Evolutionary conservation across 2,329 filamentous ascomycete genomes (phyloP).

Genomic region (Beauveria scarabaeidicola): DNA sequence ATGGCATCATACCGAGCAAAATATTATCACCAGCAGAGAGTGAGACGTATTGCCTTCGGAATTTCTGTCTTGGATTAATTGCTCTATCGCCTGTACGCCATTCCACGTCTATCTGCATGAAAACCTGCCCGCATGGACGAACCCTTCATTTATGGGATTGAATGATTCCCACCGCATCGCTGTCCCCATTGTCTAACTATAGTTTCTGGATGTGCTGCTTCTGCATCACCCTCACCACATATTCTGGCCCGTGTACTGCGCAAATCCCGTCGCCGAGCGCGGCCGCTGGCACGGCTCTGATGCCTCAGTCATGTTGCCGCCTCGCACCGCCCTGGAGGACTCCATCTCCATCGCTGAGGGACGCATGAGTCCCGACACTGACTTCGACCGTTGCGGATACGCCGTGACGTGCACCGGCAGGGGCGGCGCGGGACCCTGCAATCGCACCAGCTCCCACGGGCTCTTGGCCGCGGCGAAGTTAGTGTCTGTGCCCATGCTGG

Average conservation of each 20-base stretch:
- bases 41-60: constrained; percentile 5
- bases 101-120: neutral
- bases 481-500: neutral
- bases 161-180: neutral
- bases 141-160: no score
- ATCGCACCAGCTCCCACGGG: constrained; percentile 16
- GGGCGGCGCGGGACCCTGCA: constrained; percentile 1
- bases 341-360: neutral
- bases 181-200: constrained; percentile 18
- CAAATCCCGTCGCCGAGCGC: neutral
- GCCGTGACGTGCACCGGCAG: neutral
- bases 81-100: neutral
- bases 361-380: neutral
- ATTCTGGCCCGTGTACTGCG: neutral
- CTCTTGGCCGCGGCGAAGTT: constrained; percentile 10
- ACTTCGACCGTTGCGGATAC: neutral
- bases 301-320: neutral
- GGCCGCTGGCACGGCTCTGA: neutral
- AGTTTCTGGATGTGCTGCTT: neutral
- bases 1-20: neutral
- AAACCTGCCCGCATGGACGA: no score
- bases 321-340: neutral
- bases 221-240: constrained; percentile 3
- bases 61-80: constrained; percentile 6
- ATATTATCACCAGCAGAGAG: neutral